Evolutionary conservation across 306 rosid genomes (phyloP).

Genomic region (Potentilla sterilis): DNA sequence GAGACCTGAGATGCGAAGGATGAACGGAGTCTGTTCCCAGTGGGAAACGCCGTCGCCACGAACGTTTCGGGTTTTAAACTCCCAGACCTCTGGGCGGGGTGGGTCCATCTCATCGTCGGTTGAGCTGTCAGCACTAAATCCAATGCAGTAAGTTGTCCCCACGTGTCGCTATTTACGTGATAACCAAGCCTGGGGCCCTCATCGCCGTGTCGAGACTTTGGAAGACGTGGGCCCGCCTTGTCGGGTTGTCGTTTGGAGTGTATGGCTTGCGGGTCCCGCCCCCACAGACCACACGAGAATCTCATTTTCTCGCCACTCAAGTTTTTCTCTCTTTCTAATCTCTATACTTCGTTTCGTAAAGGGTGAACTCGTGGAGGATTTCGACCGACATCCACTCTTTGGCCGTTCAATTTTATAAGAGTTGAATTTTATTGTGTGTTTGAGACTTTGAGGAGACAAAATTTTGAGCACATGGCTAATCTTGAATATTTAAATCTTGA

Average conservation of each 20-base stretch:
- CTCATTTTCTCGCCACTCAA: background rate
- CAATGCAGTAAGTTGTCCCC: conserved; percentile 14
- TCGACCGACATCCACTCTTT: no score
- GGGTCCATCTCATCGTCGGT: background rate
- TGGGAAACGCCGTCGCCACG: conserved; percentile 19
- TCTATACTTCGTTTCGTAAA: no score
- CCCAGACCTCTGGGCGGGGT: background rate
- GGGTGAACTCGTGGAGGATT: no score
- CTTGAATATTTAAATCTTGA: no score
- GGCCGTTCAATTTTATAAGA: no score
- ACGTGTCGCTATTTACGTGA: background rate
- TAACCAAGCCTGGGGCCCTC: conserved; percentile 20
- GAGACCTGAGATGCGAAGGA: no score
- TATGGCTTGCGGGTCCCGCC: conserved; percentile 25
- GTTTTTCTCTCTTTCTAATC: no score
- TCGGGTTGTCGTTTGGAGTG: conserved; percentile 68
- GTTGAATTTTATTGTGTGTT: no score
- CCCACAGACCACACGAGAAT: background rate
- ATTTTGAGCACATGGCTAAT: no score
- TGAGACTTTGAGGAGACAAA: no score
- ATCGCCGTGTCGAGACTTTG: conserved; percentile 32
- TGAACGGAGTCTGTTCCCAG: conserved; percentile 21
- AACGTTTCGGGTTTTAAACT: background rate
- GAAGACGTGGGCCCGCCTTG: conserved; percentile 44
- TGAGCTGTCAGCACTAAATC: conserved; percentile 34